These are phyloP conservation scores for Melastoma candidum DNA, from an alignment of 441 rosid genomes.

Conservation along the genomic window DNA sequence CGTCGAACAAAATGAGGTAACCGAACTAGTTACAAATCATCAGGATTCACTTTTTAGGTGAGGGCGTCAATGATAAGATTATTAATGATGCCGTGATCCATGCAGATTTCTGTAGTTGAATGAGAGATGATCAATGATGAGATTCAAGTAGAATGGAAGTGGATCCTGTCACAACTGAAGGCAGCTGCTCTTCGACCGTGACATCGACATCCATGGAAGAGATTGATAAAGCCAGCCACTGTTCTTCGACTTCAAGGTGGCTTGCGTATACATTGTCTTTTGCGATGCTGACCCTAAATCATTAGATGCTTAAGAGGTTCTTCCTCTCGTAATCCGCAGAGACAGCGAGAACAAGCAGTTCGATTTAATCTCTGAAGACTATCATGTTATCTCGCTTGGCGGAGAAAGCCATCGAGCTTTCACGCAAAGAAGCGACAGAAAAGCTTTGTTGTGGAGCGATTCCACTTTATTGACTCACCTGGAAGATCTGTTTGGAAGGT, in stretches of 20 bases:
- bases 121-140: conserved; percentile 28
- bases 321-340: too few relatives aligned
- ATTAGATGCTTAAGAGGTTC: too few relatives aligned
- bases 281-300: too few relatives aligned
- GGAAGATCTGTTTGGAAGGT: conserved; percentile 32
- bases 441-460: conserved; percentile 35
- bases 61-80: too few relatives aligned
- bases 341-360: too few relatives aligned
- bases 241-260: conserved; percentile 43
- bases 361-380: too few relatives aligned
- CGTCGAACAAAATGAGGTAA: too few relatives aligned
- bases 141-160: conserved; percentile 10
- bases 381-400: too few relatives aligned
- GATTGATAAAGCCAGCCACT: conserved; percentile 20
- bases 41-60: too few relatives aligned
- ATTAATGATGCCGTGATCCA: conserved; percentile 7
- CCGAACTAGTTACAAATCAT: too few relatives aligned
- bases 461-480: conserved; percentile 37
- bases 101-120: conserved; percentile 35
- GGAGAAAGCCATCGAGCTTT: neutral
- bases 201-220: conserved; percentile 24
- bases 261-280: too few relatives aligned
- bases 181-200: conserved; percentile 2
- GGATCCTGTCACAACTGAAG: conserved; percentile 14
- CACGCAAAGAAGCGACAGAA: conserved; percentile 20